phyloP scores from a whole-genome alignment of 2,329 filamentous ascomycete species.

The Apiospora koreana region DNA sequence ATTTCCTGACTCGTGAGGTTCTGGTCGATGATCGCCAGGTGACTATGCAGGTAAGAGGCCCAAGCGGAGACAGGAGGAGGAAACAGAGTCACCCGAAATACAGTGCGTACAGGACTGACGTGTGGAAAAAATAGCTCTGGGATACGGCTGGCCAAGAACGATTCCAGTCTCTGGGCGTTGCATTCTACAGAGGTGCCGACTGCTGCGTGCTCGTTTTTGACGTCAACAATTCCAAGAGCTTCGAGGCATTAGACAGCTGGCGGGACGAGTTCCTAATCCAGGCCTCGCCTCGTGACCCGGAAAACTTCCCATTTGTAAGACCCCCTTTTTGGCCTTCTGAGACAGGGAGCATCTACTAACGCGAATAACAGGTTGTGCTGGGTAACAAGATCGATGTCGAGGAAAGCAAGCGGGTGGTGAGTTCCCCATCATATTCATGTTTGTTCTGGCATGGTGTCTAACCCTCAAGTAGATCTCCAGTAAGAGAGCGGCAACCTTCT shows the following conservation, averaged over 20 bases:
- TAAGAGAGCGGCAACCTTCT: slow-evolving; percentile 96
- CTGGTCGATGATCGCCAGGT: slow-evolving; percentile 95
- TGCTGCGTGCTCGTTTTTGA: slow-evolving; percentile 98
- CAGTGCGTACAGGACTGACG: slow-evolving; percentile 16
- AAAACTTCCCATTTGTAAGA: slow-evolving; percentile 94
- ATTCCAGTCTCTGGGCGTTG: slow-evolving; percentile 95
- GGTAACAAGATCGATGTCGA: slow-evolving; percentile 99
- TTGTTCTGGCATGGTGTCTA: slow-evolving; percentile 15
- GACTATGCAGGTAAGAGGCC: slow-evolving; percentile 82
- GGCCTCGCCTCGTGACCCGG: slow-evolving; percentile 91
- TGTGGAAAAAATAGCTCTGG: slow-evolving; percentile 69
- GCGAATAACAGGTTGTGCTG: slow-evolving; percentile 70
- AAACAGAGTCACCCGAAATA: slow-evolving; percentile 12
- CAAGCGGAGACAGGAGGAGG: background rate
- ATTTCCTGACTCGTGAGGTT: slow-evolving; percentile 98
- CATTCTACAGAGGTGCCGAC: slow-evolving; percentile 96
- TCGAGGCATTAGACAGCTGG: slow-evolving; percentile 98
- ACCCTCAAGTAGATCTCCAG: slow-evolving; percentile 70
- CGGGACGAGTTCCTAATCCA: slow-evolving; percentile 98
- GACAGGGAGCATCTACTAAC: background rate
- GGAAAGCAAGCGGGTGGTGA: slow-evolving; percentile 90
- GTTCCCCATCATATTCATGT: slow-evolving; percentile 27
- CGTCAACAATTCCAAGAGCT: slow-evolving; percentile 99
- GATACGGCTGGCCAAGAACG: slow-evolving; percentile 96
- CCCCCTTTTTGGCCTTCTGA: background rate